These are phyloP conservation scores for Macadamia tetraphylla DNA, from an alignment of 164 flowering plant genomes.

Conservation along the genomic window DNA sequence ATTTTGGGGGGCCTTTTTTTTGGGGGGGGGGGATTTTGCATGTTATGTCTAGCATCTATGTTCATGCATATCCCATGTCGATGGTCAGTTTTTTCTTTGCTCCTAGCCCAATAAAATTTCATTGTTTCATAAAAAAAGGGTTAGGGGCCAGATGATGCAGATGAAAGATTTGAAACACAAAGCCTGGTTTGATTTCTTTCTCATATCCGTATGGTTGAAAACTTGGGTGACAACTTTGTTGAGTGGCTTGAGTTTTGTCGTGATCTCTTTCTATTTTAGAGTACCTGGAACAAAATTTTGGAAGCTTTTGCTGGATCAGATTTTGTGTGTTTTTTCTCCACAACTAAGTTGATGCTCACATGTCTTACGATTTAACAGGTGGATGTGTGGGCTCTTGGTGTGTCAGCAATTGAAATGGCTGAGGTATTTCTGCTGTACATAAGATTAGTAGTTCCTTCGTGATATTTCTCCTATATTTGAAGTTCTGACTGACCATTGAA, in stretches of 20 bases:
- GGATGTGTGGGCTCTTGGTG: conserved; percentile 99
- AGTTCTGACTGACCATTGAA: not conserved
- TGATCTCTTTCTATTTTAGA: not conserved
- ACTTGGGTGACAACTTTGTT: not conserved
- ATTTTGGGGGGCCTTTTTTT: too few relatives aligned
- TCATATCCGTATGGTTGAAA: not conserved
- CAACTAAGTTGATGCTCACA: not conserved
- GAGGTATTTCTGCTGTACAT: conserved; percentile 50
- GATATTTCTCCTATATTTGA: not conserved
- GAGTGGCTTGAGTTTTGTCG: not conserved
- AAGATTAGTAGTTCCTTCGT: not conserved
- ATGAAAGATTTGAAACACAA: not conserved
- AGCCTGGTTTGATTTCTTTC: not conserved
- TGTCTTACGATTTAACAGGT: conserved; percentile 45
- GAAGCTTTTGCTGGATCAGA: not conserved
- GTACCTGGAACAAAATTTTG: not conserved
- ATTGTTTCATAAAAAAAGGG: too few relatives aligned
- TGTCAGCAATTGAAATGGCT: conserved; percentile 99
- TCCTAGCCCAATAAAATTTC: too few relatives aligned
- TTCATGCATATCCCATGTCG: too few relatives aligned
- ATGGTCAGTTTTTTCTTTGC: too few relatives aligned
- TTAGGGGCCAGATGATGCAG: not conserved
- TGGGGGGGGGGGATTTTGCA: too few relatives aligned
- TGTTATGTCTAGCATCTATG: not conserved
- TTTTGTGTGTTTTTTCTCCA: not conserved